A percentile compares a stretch with the other conserved stretches of the same genome.
These are phyloP conservation scores for Entomortierella chlamydospora DNA, from an alignment of 192 early-diverging fungal species.

Conservation along the genomic window DNA sequence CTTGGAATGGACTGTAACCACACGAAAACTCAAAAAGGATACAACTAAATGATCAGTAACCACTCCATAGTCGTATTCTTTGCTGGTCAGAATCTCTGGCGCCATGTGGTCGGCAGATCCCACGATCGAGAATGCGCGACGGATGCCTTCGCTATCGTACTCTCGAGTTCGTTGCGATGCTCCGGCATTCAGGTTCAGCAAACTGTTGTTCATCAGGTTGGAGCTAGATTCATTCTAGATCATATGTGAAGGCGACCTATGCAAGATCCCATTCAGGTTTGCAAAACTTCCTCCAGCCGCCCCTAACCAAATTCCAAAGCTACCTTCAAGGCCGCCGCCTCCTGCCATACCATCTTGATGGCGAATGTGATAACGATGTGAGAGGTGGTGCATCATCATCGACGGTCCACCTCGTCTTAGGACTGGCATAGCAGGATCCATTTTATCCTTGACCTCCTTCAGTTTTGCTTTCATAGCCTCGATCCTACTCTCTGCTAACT, in stretches of 20 bases:
- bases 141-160: constrained; percentile 63
- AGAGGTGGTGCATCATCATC: constrained; percentile 2
- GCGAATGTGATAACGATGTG: not conserved
- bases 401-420: constrained; percentile 41
- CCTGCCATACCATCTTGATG: not conserved
- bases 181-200: constrained; percentile 13
- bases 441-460: constrained; percentile 64
- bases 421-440: constrained; percentile 30
- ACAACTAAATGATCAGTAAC: constrained; percentile 87
- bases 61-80: constrained; percentile 76
- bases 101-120: constrained; percentile 93
- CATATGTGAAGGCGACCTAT: constrained; percentile 39
- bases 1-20: constrained; percentile 81
- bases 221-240: constrained; percentile 25
- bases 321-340: constrained; percentile 3
- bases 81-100: constrained; percentile 78
- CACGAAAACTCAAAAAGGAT: constrained; percentile 79
- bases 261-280: constrained; percentile 39
- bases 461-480: constrained; percentile 62
- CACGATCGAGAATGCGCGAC: constrained; percentile 79
- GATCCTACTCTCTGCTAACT: constrained; percentile 62
- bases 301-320: not conserved
- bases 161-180: not conserved
- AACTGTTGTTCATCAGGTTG: constrained; percentile 28
- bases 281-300: constrained; percentile 45